These are phyloP conservation scores for Beauveria rudraprayagi DNA, from an alignment of 2,329 filamentous ascomycete genomes.

Conservation along the genomic window DNA sequence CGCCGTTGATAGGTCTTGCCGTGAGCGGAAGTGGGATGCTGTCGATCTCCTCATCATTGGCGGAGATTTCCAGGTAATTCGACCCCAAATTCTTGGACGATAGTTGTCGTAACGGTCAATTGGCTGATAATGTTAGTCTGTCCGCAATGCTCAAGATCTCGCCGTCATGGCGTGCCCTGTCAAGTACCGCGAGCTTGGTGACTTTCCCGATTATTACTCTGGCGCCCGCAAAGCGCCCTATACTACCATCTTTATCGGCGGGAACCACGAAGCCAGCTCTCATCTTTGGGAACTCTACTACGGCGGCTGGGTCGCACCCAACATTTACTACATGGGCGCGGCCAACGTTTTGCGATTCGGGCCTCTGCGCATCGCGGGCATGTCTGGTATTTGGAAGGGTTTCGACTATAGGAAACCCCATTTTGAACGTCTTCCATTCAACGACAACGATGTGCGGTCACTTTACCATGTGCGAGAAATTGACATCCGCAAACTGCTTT, in stretches of 20 bases:
- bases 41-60: conserved; percentile 91
- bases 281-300: conserved; percentile 91
- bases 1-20: conserved; percentile 60
- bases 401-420: conserved; percentile 80
- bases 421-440: conserved; percentile 80
- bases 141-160: conserved; percentile 81
- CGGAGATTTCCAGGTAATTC: conserved; percentile 77
- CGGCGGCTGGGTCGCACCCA: conserved; percentile 92
- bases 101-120: conserved; percentile 4
- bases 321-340: conserved; percentile 94
- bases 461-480: conserved; percentile 88
- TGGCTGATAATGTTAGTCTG: conserved; percentile 44
- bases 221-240: conserved; percentile 72
- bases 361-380: conserved; percentile 75
- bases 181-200: conserved; percentile 81
- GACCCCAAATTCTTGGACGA: not conserved
- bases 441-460: conserved; percentile 62
- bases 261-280: conserved; percentile 91
- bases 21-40: conserved; percentile 65
- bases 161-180: conserved; percentile 80
- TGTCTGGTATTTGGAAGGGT: conserved; percentile 94
- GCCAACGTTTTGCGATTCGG: conserved; percentile 83
- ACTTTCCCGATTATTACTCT: conserved; percentile 92
- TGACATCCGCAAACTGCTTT: conserved; percentile 82
- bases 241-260: conserved; percentile 84